Evolutionary conservation across 176 grass and related monocot genomes (phyloP).

Genomic region (Oryza meridionalis): DNA sequence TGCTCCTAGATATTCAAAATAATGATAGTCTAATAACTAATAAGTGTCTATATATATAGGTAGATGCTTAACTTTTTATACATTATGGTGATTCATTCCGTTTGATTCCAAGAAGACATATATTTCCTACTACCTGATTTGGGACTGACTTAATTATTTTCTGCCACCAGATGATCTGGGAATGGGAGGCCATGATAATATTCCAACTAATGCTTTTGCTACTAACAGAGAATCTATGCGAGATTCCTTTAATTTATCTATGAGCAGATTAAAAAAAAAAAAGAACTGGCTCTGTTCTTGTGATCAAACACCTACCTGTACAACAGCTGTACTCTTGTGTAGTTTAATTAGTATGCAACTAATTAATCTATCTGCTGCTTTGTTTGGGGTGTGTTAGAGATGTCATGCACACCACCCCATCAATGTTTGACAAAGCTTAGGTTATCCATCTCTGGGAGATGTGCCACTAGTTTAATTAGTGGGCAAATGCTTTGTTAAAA

Average conservation of each 20-base stretch:
- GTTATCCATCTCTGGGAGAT: slow-evolving; percentile 62
- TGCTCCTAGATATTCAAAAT: not conserved
- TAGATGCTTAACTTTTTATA: not conserved
- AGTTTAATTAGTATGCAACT: not conserved
- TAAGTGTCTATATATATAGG: not conserved
- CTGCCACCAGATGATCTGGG: not conserved
- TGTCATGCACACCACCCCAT: slow-evolving; percentile 56
- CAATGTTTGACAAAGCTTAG: slow-evolving; percentile 64
- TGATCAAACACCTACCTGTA: slow-evolving; percentile 13
- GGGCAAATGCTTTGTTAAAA: slow-evolving; percentile 33
- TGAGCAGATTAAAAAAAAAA: not conserved
- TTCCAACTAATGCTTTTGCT: not conserved
- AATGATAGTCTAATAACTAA: not conserved
- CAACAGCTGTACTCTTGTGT: not conserved
- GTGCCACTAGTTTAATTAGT: slow-evolving; percentile 49
- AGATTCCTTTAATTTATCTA: not conserved
- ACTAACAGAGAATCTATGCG: not conserved
- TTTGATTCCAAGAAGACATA: not conserved
- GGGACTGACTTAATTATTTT: not conserved
- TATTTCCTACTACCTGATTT: not conserved
- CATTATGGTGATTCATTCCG: not conserved
- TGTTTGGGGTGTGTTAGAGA: slow-evolving; percentile 52
- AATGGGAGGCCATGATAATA: not conserved
- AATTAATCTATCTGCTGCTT: slow-evolving; percentile 11
- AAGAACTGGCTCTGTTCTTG: slow-evolving; percentile 2